Evolutionary conservation across 164 flowering plant species (phyloP), one percentile per base, ranked within the genome.

Genomic region (Magnolia kwangsiensis): DNA sequence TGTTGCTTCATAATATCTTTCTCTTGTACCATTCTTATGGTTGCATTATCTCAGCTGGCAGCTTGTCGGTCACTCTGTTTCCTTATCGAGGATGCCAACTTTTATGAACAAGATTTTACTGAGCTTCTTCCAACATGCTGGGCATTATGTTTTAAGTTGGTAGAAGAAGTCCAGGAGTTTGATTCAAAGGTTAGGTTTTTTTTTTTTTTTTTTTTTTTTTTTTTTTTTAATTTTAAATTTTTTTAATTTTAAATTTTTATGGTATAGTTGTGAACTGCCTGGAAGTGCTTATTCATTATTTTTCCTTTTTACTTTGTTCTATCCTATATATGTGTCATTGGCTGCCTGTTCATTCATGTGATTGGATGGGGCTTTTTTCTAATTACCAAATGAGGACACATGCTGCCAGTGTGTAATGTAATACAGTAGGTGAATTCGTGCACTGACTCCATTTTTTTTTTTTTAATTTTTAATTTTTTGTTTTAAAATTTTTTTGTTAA

Each of bases 111-210:
- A 64, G 91, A 89, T 63, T 92, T 92, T 76, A 50, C 76, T 4
- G 94, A 94, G 82, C 94, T 92, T 79, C 91, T 96, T 79, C 92
- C 98, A 13, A 73, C 83, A 8, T 94, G 99, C 77, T 96, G 91
- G 91, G 90, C 86, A 73, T 84, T 87, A 69, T 92, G 97, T 73
- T 94, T 96, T 81, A 89, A 90, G 75, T 86, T 96, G 87, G 82
- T 91, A 64, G 94, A 92, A 80, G 94, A 94, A 50, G 99, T 92
- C 27, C 89, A 89, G 78, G 96, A 94, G 84, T 94, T 96, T 83
- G 99, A 94, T 79, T 96, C 99, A 63, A 96, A 96, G 95, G 99
- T 95, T 80, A 58, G 76, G 51, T 70, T 24, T 45, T 6, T 21
- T 13, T 4, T 6, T 37, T 8, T 29, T 27, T 55, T 3, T n/a